Conservation (phyloP, 441 rosid species). For the Syzygium syzygioides region DNA sequence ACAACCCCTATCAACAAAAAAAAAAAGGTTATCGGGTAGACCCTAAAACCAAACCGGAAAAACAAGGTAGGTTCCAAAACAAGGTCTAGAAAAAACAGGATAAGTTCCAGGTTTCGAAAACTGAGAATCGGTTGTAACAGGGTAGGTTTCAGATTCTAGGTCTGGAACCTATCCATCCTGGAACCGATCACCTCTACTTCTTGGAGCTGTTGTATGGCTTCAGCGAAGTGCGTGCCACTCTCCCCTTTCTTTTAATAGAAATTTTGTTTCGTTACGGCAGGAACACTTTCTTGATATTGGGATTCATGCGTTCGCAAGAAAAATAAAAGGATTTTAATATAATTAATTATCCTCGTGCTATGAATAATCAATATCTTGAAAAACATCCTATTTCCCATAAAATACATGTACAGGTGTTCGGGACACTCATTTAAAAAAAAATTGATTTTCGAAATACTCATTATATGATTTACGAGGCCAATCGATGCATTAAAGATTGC, state of each 20-base stretch:
- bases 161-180: too few relatives aligned
- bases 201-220: not conserved
- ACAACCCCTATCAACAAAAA: too few relatives aligned
- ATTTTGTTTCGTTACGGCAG: not conserved
- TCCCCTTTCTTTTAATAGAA: not conserved
- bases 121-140: accelerated
- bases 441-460: not conserved
- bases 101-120: too few relatives aligned
- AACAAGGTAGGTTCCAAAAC: too few relatives aligned
- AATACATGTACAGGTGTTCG: not conserved
- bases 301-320: not conserved
- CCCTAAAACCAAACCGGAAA: accelerated
- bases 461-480: not conserved
- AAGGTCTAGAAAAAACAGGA: too few relatives aligned
- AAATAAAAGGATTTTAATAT: too few relatives aligned
- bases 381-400: not conserved
- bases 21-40: too few relatives aligned
- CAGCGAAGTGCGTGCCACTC: not conserved
- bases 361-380: not conserved
- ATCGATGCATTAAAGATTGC: not conserved
- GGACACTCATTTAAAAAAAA: not conserved
- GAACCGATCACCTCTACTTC: not conserved
- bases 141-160: too few relatives aligned
- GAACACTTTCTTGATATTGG: not conserved
- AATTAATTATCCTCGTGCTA: not conserved